Base-by-base conservation (phyloP, 345 rosid genomes). In the Linum tenue region DNA sequence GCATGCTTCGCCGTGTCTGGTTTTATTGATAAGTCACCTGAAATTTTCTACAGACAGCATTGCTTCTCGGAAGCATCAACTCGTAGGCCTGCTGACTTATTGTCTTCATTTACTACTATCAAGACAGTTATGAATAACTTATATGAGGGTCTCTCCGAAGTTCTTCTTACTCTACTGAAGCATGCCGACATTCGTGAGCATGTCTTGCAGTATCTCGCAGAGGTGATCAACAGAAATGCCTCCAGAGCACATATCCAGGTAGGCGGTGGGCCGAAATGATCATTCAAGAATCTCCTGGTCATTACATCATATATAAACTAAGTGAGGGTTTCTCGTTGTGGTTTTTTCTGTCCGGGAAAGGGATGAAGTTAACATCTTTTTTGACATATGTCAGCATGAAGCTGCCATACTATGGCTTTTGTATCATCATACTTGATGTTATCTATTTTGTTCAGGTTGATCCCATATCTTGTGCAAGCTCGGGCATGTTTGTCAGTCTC, bases 401-500 rank as follows among this genome's bases (percentile, higher is more conserved):
- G 12, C 3, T 4, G 64, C 11, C 4, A 39, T 2, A 60, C 16
- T 39, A n/a, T 31, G 37, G n/a, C 50, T 15, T 63, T 39, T 41
- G 11, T 42, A 14, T 5, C 8, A 7, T 22, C 48, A 39, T 14
- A 36, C 43, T 7, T 12, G 39, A 42, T 63, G 4, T 63, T 14
- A 63, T 17, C 14, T 44, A 59, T 73, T 37, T 71, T 66, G 81
- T 59, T 39, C 84, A 94, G 99, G 96, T 91, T 76, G 99, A 94
- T 75, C 91, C 85, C 64, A 64, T 91, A 60, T 85, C 95, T 67
- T 85, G 97, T 82, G 97, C 99, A 14, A 90, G 96, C 73, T 87
- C 96, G 17, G 99, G 99, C 76, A 94, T 90, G 99, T 94, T 91
- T 83, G 88, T 87, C 62, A 91, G 87, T 75, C 96, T 91, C 75